Base-by-base conservation (phyloP, 306 rosid genomes). In the Canavalia ensiformis region DNA sequence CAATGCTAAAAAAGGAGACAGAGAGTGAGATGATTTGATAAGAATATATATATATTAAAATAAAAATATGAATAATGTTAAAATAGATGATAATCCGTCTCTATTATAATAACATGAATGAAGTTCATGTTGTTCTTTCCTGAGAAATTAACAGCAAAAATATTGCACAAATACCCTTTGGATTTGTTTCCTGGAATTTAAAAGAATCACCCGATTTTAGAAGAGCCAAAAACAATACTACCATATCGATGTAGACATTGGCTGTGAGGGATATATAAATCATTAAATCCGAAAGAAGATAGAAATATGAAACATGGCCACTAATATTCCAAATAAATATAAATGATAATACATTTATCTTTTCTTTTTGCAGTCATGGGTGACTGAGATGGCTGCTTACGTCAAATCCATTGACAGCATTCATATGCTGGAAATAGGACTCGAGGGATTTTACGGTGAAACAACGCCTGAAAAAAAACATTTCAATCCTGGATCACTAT, bases 381-480 rank as follows among this genome's bases (percentile, higher is more conserved):
- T 76, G 82, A 72, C 41, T 13, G 89, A 83, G 82, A 83, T 86
- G 87, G 87, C 78, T 11, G 58, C 81, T 45, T 51, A 65, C 35
- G 87, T 86, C 28, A 83, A 83, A 68, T 83, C 83, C 78, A 76
- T 83, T 62, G 89, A 86, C 25, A 64, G 34, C 2, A 83, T 62
- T 6, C 87, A 87, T 64, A 35, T 87, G 60, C 41, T 87, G 11
- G 86, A 87, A 67, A 39, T 83, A 18, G 90, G 87, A 49, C 78
- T 87, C 0, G 90, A 84, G 81, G 90, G 87, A 8, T 87, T 83
- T 65, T 87, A 83, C 11, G 87, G 85, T 10, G 80, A 86, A 75
- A 50, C 89, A 46, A 42, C 42, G 59, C 84, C 72, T 2, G 65
- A 54, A 12, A 80, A 44, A 41, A 81, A 76, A 62, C 82, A 82